Base-by-base conservation (phyloP, 2,329 filamentous ascomycete genomes). In the Diaporthe citrichinensis region DNA sequence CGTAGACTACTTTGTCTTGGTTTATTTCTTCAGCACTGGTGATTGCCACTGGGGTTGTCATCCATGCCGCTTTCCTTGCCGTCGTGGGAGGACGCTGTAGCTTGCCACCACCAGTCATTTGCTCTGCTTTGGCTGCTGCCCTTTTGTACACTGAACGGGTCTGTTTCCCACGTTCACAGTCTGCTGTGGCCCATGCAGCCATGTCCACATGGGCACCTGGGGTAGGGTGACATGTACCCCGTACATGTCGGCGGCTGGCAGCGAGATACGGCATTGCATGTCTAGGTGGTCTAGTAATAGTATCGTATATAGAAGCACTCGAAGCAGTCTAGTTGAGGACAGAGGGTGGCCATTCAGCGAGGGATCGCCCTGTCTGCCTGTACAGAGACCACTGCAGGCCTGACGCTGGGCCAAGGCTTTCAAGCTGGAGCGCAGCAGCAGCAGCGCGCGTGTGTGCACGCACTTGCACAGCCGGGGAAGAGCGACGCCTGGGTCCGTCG, bases 321-420 rank as follows among this genome's bases (percentile, higher is more conserved):
- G n/a, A n/a, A n/a, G n/a, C n/a, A 28, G 49, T 69, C 34, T 69
- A 69, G 23, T 69, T 69, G 65, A 69, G 49, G 65, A 39, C n/a
- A 69, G 49, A 41, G 31, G 49, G 25, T 69, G 49, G 65, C 65
- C 65, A 69, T 55, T 17, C 65, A 69, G 34, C 46, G n/a, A 69
- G 65, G 65, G 65, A 69, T 69, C 65, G 65, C 65, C 65, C 65
- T 69, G 44, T 36, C 62, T 67, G 61, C 25, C 28, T 36, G n/a
- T 39, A 31, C 34, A 49, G 65, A 41, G n/a, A 41, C 49, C 65
- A 55, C 23, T 69, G 46, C 46, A 69, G 49, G 17, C 49, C 65
- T 69, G 65, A 41, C 65, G 34, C 49, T 14, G 34, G 28, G 65
- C 46, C 65, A 68, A 68, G 46, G 46, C 46, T 46, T 46, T 68